Percentiles rank a stretch among this genome's conserved stretches.
These are phyloP conservation scores for Herpetospermum pedunculosum DNA, from an alignment of 306 rosid species.

Conservation along the genomic window DNA sequence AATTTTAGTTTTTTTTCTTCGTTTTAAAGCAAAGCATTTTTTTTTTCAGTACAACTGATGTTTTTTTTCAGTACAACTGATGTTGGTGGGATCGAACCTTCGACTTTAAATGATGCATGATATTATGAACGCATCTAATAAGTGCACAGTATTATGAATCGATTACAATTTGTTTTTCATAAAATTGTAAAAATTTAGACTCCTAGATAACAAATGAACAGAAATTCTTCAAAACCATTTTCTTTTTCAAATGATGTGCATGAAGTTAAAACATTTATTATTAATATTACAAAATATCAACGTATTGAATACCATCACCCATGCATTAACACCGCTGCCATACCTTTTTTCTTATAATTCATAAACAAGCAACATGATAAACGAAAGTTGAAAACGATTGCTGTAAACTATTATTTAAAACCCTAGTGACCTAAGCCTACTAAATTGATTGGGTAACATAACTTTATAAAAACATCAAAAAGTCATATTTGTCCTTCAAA, in stretches of 20 bases:
- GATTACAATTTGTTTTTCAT: not conserved
- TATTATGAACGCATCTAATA: too few species aligned
- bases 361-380: not conserved
- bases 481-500: conserved; percentile 1
- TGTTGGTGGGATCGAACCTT: too few species aligned
- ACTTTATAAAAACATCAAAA: not conserved
- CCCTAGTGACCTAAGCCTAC: not conserved
- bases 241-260: not conserved
- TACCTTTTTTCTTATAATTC: not conserved
- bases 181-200: too few species aligned
- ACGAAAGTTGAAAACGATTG: not conserved
- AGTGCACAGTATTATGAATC: not conserved
- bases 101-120: too few species aligned
- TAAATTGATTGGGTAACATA: not conserved
- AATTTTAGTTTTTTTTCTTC: too few species aligned
- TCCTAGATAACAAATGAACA: not conserved
- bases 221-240: not conserved
- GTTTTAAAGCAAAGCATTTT: too few species aligned
- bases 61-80: too few species aligned
- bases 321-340: not conserved
- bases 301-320: not conserved
- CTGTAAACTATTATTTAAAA: not conserved
- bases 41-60: too few species aligned
- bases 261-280: not conserved
- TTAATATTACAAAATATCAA: not conserved